Conservation (phyloP, 169 alveolate genomes). For the Cryptosporidium andersoni region DNA sequence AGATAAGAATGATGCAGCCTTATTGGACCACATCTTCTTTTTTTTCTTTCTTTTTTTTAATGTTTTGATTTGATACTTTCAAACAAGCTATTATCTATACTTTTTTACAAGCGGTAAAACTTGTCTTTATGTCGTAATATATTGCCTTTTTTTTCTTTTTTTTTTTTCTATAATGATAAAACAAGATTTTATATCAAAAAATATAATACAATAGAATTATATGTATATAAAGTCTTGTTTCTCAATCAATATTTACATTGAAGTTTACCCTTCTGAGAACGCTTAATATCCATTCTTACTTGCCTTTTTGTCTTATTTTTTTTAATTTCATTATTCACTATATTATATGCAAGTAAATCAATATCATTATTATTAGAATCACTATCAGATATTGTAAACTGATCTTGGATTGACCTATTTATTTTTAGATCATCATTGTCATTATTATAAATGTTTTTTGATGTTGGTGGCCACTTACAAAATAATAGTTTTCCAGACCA, state of each 20-base stretch:
- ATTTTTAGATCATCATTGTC: background rate
- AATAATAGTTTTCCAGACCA: conserved; percentile 92
- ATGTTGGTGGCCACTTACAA: conserved; percentile 85
- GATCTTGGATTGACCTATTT: background rate
- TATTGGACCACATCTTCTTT: too few species aligned
- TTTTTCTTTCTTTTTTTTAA: too few species aligned
- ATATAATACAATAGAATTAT: background rate
- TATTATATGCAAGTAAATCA: background rate
- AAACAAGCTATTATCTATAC: too few species aligned
- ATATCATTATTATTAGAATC: background rate
- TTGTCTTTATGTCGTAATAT: background rate
- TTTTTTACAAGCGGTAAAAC: too few species aligned
- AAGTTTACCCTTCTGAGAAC: conserved; percentile 24
- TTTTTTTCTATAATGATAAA: background rate
- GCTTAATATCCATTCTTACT: conserved; percentile 50
- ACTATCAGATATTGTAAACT: background rate
- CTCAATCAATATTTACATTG: background rate
- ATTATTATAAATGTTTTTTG: conserved; percentile 16
- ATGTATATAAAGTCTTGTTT: background rate
- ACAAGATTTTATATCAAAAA: background rate
- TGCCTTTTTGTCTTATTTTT: conserved; percentile 54
- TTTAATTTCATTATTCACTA: background rate
- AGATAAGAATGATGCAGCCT: too few species aligned
- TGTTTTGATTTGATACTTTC: too few species aligned
- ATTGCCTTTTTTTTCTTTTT: background rate